phyloP scores from a whole-genome alignment of 495 filamentous ascomycete genomes.

The Penicillium pancosmium region DNA sequence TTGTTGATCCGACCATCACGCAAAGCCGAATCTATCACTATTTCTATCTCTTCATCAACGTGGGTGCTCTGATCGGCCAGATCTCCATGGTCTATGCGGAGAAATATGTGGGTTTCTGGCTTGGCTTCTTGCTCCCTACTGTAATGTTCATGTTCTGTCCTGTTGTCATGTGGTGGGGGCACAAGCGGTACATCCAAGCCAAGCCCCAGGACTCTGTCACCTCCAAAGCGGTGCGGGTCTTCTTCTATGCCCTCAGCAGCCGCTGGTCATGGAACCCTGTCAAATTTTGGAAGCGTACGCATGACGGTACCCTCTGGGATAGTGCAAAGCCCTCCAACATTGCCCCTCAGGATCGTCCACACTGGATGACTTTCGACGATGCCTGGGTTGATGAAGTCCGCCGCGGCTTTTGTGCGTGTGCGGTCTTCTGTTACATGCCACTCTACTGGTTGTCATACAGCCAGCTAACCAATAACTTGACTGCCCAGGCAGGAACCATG shows the following conservation, averaged over 20 bases:
- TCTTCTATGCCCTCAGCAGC: slow-evolving; percentile 59
- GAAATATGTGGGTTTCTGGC: slow-evolving; percentile 77
- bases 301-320: slow-evolving; percentile 63
- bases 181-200: slow-evolving; percentile 57
- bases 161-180: slow-evolving; percentile 59
- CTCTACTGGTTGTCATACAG: slow-evolving; percentile 66
- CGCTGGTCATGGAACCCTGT: slow-evolving; percentile 61
- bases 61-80: slow-evolving; percentile 54
- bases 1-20: slow-evolving; percentile 65
- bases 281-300: slow-evolving; percentile 34
- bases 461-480: slow-evolving; percentile 65
- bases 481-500: slow-evolving; percentile 55
- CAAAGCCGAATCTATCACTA: slow-evolving; percentile 39
- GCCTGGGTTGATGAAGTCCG: slow-evolving; percentile 71
- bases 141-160: slow-evolving; percentile 61
- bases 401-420: slow-evolving; percentile 69
- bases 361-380: slow-evolving; percentile 76
- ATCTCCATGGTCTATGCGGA: slow-evolving; percentile 66
- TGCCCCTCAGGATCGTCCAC: slow-evolving; percentile 40
- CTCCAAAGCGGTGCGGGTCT: slow-evolving; percentile 55
- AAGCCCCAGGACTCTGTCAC: slow-evolving; percentile 68
- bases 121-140: slow-evolving; percentile 66
- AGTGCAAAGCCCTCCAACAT: slow-evolving; percentile 65
- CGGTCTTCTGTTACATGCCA: slow-evolving; percentile 66
- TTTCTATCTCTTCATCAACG: slow-evolving; percentile 56